Base-by-base conservation (phyloP, 257 asterid species). In the Forsythia suspensa region DNA sequence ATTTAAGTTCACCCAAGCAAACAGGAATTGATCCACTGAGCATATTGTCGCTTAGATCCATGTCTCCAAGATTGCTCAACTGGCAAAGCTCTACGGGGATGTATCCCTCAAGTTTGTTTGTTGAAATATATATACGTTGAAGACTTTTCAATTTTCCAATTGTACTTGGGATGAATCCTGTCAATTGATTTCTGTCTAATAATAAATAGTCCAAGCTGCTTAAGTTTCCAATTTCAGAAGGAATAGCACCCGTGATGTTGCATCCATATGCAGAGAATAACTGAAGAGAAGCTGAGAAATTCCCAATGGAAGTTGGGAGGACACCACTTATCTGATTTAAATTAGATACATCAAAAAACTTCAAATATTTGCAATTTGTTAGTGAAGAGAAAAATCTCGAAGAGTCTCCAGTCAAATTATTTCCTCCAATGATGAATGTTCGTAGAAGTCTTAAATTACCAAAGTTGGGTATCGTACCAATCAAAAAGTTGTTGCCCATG, bases 181-280 rank as follows among this genome's bases (percentile, higher is more conserved):
- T 29, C 34, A 29, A 29, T 29, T 29, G 34, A 29, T 29, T 29
- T 1, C 34, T 29, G 1, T 1, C 0, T 29, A 29, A 29, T 1
- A 1, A 1, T 29, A 29, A 29, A 29, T 29, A 29, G 0, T 29
- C 1, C 34, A 29, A 29, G 1, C 34, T 29, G 34, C 34, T 29
- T 29, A 89, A 44, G 36, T 83, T 85, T 34, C 92, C 93, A 42
- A 91, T 72, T 81, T 93, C 87, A 15, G 79, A 77, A 36, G 94
- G 94, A 59, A 91, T 86, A 0, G 87, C 38, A 8, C 96, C 96
- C 9, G 44, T 15, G 15, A 89, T 80, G 74, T 78, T 42, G 74
- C 88, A 78, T 6, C 71, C 82, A 70, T 76, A 83, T 29, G 86
- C 86, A 9, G 34, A 39, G 55, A 90, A 80, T 73, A 1, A 0